phyloP scores from a whole-genome alignment of 2,329 filamentous ascomycete genomes.

The Phaeomoniella chlamydospora region DNA sequence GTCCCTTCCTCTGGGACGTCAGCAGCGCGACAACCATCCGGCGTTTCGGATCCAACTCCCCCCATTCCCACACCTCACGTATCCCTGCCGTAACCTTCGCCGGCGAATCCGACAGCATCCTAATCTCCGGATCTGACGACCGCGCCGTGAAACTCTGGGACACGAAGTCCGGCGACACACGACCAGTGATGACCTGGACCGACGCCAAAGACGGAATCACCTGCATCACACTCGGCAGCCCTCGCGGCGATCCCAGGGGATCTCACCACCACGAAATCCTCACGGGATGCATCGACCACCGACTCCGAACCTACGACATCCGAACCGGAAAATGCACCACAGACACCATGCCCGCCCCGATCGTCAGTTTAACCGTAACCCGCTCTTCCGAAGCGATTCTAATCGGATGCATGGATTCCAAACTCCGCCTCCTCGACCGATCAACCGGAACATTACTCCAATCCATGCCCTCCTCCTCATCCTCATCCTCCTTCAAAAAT shows the following conservation, averaged over 20 bases:
- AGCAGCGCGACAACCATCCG: slow-evolving; percentile 61
- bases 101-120: slow-evolving; percentile 52
- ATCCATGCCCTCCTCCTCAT: slow-evolving; percentile 27
- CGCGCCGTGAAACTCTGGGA: slow-evolving; percentile 68
- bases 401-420: slow-evolving; percentile 61
- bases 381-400: slow-evolving; percentile 61
- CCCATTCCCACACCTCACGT: slow-evolving; percentile 50
- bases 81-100: slow-evolving; percentile 71
- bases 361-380: slow-evolving; percentile 63
- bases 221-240: slow-evolving; percentile 14
- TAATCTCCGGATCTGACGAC: slow-evolving; percentile 62
- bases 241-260: slow-evolving; percentile 1
- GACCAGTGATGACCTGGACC: slow-evolving; percentile 56
- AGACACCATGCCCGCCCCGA: slow-evolving; percentile 51
- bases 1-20: slow-evolving; percentile 85
- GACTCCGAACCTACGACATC: slow-evolving; percentile 69
- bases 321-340: slow-evolving; percentile 56
- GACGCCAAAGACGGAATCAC: slow-evolving; percentile 60
- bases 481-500: slow-evolving; percentile 36
- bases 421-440: slow-evolving; percentile 68
- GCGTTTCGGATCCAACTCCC: slow-evolving; percentile 44
- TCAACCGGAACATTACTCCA: slow-evolving; percentile 58
- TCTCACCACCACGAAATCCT: slow-evolving; percentile 34
- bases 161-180: slow-evolving; percentile 35
- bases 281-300: slow-evolving; percentile 70